These are phyloP conservation scores for Boletus mariae DNA, from an alignment of 1,284 basidiomycete genomes.

Conservation along the genomic window DNA sequence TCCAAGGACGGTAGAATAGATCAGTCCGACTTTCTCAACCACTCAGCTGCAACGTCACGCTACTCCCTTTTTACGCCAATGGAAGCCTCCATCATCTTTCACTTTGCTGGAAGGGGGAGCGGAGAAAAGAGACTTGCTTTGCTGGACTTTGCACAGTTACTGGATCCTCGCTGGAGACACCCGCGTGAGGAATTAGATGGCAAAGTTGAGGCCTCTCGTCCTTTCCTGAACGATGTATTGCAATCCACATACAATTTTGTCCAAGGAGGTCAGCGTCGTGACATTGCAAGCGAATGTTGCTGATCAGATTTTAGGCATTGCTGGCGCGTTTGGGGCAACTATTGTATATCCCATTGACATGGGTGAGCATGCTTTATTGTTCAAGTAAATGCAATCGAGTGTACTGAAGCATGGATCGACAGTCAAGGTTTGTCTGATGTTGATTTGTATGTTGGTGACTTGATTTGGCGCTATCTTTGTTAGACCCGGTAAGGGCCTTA, in stretches of 20 bases:
- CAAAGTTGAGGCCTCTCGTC: constrained; percentile 29
- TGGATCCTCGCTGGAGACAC: constrained; percentile 82
- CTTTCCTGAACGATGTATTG: constrained; percentile 46
- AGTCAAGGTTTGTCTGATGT: constrained; percentile 62
- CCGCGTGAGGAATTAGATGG: constrained; percentile 52
- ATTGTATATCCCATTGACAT: constrained; percentile 94
- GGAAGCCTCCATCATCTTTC: constrained; percentile 94
- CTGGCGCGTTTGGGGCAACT: constrained; percentile 89
- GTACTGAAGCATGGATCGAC: constrained; percentile 13
- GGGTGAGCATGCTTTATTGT: constrained; percentile 49
- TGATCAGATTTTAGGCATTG: constrained; percentile 52
- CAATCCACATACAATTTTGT: constrained; percentile 83
- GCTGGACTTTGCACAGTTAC: constrained; percentile 83
- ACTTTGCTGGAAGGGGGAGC: constrained; percentile 84
- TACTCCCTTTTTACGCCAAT: constrained; percentile 93
- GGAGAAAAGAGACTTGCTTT: constrained; percentile 68
- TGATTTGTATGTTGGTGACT: neutral
- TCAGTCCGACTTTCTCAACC: constrained; percentile 76
- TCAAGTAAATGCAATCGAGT: constrained; percentile 1
- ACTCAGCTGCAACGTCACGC: constrained; percentile 72
- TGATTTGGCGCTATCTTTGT: constrained; percentile 10
- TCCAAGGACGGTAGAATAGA: constrained; percentile 91
- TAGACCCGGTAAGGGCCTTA: constrained; percentile 59
- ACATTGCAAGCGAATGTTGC: neutral
- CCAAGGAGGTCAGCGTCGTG: constrained; percentile 66